Evolutionary conservation across 2,329 filamentous ascomycete species (phyloP).

Genomic region (Mycosphaerella sp.): DNA sequence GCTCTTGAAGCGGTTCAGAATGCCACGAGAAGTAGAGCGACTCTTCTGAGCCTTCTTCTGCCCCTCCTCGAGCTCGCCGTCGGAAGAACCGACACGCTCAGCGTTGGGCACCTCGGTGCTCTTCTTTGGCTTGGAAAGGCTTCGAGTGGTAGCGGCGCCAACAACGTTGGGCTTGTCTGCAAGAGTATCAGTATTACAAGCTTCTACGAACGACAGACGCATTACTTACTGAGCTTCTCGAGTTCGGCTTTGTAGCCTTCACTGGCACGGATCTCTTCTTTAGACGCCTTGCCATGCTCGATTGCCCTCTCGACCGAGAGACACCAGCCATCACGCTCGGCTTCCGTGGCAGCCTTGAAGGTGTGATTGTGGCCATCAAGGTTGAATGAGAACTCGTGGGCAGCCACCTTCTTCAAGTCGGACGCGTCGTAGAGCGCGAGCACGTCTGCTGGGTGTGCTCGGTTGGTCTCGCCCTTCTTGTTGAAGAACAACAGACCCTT

Average conservation of each 20-base stretch:
- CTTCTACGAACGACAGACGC: constrained; percentile 18
- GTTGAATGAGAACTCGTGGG: constrained; percentile 79
- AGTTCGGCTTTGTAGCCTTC: constrained; percentile 85
- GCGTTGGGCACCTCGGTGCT: constrained; percentile 42
- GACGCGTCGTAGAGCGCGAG: constrained; percentile 57
- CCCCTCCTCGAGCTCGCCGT: constrained; percentile 41
- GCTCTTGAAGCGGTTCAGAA: constrained; percentile 53
- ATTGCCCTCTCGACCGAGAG: constrained; percentile 74
- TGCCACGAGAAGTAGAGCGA: constrained; percentile 53
- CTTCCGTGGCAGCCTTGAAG: constrained; percentile 70
- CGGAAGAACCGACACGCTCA: constrained; percentile 37
- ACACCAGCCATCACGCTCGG: constrained; percentile 91
- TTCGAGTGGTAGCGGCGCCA: constrained; percentile 33
- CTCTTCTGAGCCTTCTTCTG: constrained; percentile 50
- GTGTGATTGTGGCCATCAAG: constrained; percentile 83
- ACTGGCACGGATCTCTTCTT: constrained; percentile 64
- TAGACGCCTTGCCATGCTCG: constrained; percentile 76
- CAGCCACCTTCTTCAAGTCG: constrained; percentile 69
- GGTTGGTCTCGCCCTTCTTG: constrained; percentile 70
- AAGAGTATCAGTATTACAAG: constrained; percentile 9
- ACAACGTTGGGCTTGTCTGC: constrained; percentile 33
- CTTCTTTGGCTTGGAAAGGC: constrained; percentile 41
- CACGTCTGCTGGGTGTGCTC: constrained; percentile 70
- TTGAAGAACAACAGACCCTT: constrained; percentile 91
- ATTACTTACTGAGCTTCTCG: constrained; percentile 59